Conservation (phyloP, 768 basidiomycete species). For the Asterophora lycoperdoides region DNA sequence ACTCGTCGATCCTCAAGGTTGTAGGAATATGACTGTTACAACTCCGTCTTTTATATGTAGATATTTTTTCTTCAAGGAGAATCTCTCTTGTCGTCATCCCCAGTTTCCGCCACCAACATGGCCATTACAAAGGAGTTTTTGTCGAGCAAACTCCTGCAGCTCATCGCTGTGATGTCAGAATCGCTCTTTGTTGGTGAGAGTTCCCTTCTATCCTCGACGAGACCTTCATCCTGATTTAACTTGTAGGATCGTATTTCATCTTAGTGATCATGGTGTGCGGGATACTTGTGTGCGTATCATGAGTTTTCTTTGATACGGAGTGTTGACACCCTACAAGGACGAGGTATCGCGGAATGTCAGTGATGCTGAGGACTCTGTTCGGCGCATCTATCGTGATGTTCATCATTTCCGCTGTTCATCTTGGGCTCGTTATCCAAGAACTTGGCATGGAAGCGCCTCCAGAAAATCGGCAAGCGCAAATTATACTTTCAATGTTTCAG, state of each 20-base stretch:
- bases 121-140: no score
- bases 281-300: background rate
- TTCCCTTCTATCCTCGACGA: no score
- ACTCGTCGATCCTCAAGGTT: no score
- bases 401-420: constrained; percentile 6
- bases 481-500: constrained; percentile 12
- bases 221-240: background rate
- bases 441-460: background rate
- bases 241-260: constrained; percentile 7
- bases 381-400: constrained; percentile 14
- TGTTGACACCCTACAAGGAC: background rate
- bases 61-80: no score
- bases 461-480: constrained; percentile 1
- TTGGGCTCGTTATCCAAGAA: constrained; percentile 5
- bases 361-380: constrained; percentile 7
- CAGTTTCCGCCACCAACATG: no score
- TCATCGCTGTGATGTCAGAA: constrained; percentile 7
- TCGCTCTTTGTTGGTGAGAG: constrained; percentile 8
- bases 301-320: constrained; percentile 7
- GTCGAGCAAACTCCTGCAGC: no score
- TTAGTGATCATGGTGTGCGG: background rate
- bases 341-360: constrained; percentile 6
- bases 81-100: no score
- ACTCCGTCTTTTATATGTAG: no score
- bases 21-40: no score